Base-by-base conservation (phyloP, 345 rosid genomes). In the Populus nigra region DNA sequence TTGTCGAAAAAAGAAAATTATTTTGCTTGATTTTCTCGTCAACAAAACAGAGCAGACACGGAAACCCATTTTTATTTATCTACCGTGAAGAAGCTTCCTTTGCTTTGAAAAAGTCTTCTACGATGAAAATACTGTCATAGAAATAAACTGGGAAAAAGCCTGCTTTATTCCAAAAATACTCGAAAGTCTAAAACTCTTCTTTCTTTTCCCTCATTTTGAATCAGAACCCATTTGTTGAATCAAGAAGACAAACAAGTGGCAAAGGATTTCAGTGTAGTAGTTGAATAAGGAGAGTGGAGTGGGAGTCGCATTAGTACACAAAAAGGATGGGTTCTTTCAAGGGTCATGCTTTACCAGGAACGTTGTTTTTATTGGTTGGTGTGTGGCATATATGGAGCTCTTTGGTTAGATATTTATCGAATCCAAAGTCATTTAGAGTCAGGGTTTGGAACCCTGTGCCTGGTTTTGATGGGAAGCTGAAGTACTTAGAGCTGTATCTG, bases 291-390 rank as follows among this genome's bases (percentile, higher is more conserved):
- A 18, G 36, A 57, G 36, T 25, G 7, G 9, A 23, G 43, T 41
- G 38, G 49, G 9, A 53, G 18, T 8, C 8, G 23, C 11, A 20
- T 12, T 15, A n/a, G 10, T 43, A 12, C 49, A 7, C 69, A 15
- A 3, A n/a, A 45, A 57, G 50, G 76, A 95, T 95, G 99, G 99
- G 99, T 68, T 95, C 99, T 79, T 95, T 93, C 86, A 87, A 90
- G 78, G 99, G 99, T 43, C 99, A 95, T 87, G 96, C 76, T 81
- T 66, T 95, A 38, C 99, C 99, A 0, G 99, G 99, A 53, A 85
- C 98, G 20, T 68, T 95, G 86, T 95, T 95, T 77, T 78, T 93
- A 15, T 72, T 88, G 59, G 89, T 95, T 71, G 97, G 98, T 53
- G 79, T 90, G 2, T 95, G 99, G 99, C 99, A 93, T 80, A 78